A percentile compares a stretch with the other conserved stretches of the same genome.
Conservation (phyloP, 371 early-diverging fungal genomes). For the Mortierella sp. region DNA sequence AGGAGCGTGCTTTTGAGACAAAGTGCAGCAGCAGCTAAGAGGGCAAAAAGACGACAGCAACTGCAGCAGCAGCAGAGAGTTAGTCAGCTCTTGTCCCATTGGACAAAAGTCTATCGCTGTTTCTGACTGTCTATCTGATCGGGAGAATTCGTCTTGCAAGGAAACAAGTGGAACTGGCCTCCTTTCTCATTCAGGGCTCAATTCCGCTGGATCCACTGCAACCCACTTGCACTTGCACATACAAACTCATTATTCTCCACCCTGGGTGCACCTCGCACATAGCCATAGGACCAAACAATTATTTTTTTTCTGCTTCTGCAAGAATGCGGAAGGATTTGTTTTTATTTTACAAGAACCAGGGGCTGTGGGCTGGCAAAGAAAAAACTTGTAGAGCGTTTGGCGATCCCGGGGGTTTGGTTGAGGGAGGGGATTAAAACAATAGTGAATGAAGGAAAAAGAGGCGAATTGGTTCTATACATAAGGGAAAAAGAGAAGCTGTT, state of each 20-base stretch:
- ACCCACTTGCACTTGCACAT: background rate
- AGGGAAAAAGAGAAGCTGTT: slow-evolving; percentile 9
- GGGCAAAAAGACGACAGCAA: background rate
- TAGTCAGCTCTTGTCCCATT: slow-evolving; percentile 10
- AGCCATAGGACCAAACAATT: background rate
- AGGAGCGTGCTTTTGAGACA: slow-evolving; percentile 3
- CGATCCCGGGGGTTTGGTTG: slow-evolving; percentile 24
- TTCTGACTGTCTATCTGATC: slow-evolving; percentile 7
- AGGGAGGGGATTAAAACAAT: slow-evolving; percentile 11
- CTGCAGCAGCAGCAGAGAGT: background rate
- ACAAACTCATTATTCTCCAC: slow-evolving; percentile 14
- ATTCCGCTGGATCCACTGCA: background rate
- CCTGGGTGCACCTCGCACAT: background rate
- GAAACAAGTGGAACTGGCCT: background rate
- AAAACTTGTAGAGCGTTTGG: slow-evolving; percentile 15
- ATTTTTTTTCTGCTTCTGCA: slow-evolving; percentile 17
- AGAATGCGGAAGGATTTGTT: slow-evolving; percentile 26
- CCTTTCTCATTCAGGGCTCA: background rate
- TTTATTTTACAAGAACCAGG: slow-evolving; percentile 47
- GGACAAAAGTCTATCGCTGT: background rate
- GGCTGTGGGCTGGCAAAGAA: slow-evolving; percentile 19
- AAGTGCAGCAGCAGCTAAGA: background rate
- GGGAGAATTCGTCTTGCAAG: background rate
- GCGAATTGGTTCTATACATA: slow-evolving; percentile 41
- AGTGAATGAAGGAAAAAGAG: background rate